These are phyloP conservation scores for Taphrina flavorubra DNA, from an alignment of 1,139 yeast species.

Conservation along the genomic window DNA sequence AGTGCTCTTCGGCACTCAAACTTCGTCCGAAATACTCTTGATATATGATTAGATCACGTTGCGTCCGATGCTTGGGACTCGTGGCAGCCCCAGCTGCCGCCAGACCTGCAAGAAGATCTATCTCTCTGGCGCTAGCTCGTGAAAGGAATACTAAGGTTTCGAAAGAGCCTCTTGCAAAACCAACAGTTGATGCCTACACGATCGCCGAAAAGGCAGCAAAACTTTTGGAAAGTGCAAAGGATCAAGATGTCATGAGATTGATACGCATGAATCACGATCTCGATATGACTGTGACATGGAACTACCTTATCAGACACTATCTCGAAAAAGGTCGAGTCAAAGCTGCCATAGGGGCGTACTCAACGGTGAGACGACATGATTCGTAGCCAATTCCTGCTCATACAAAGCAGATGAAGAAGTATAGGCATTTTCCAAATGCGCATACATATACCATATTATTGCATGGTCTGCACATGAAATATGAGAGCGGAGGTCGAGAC, in stretches of 20 bases:
- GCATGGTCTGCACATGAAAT: conserved; percentile 10
- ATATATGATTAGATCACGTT: background rate
- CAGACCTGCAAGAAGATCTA: background rate
- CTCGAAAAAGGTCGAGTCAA: conserved; percentile 21
- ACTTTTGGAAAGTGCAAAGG: conserved; percentile 1
- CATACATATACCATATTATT: conserved; percentile 27
- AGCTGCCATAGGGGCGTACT: conserved; percentile 12
- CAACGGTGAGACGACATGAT: background rate
- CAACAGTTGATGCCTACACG: conserved; percentile 19
- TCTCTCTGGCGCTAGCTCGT: background rate
- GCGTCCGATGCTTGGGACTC: background rate
- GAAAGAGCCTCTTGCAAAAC: background rate
- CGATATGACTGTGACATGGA: conserved; percentile 32
- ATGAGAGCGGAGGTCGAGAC: conserved; percentile 20
- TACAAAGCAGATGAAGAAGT: conserved; percentile 20
- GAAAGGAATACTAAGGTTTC: background rate
- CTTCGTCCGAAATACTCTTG: background rate
- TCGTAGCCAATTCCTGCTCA: background rate
- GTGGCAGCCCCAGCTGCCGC: background rate
- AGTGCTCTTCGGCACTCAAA: too few species aligned
- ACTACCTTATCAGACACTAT: conserved; percentile 23
- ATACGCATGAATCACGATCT: conserved; percentile 17
- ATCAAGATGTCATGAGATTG: conserved; percentile 6
- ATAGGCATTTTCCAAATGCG: conserved; percentile 23
- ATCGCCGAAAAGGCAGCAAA: conserved; percentile 22